These are phyloP conservation scores for Clarireedia homoeocarpa DNA, from an alignment of 2,329 filamentous ascomycete species.

Conservation along the genomic window DNA sequence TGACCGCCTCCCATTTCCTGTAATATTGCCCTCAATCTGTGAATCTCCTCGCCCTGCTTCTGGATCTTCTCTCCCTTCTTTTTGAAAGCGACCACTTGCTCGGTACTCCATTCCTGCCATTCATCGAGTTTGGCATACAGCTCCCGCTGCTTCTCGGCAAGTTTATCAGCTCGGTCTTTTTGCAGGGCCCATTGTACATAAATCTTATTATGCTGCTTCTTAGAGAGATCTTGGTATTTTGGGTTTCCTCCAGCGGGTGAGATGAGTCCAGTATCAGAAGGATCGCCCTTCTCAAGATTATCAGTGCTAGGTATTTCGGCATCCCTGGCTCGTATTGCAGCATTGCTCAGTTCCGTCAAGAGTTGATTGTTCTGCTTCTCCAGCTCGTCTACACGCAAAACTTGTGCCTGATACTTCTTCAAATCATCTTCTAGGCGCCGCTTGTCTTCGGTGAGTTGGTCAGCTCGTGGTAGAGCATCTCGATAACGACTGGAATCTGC, in stretches of 20 bases:
- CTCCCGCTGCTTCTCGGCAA: background rate
- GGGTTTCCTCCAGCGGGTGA: background rate
- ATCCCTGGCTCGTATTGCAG: conserved; percentile 7
- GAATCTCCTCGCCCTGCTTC: background rate
- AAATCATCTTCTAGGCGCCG: conserved; percentile 16
- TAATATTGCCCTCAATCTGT: background rate
- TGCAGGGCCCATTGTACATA: conserved; percentile 5
- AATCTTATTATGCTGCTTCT: background rate
- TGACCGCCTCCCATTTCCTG: background rate
- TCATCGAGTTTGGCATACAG: background rate
- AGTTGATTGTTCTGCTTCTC: conserved; percentile 23
- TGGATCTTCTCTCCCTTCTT: background rate
- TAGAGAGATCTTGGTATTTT: background rate
- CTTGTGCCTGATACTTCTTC: conserved; percentile 11
- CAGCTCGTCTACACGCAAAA: conserved; percentile 11
- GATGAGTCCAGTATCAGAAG: background rate
- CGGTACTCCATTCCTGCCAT: background rate
- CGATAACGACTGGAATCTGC: conserved; percentile 15
- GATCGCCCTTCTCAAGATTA: background rate
- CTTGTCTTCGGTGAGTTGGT: conserved; percentile 15
- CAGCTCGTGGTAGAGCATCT: conserved; percentile 10
- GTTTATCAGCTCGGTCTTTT: conserved; percentile 2
- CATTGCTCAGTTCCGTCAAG: conserved; percentile 12
- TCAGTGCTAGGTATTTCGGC: background rate
- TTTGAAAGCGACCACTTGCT: background rate